Base-by-base conservation (phyloP, 2,329 filamentous ascomycete species). In the Aciculosporium take region DNA sequence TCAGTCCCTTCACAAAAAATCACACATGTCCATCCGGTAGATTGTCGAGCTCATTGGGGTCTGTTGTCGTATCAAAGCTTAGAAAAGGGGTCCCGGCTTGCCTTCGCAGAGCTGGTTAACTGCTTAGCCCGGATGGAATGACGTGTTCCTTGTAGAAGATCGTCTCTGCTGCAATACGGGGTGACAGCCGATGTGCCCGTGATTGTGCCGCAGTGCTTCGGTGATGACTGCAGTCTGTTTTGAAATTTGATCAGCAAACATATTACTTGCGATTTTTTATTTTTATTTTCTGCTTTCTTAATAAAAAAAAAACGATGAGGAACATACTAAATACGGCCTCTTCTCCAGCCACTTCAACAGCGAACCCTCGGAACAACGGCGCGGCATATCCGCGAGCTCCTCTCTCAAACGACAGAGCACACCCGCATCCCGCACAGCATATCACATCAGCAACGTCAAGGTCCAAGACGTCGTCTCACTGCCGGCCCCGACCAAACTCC, bases 161-260 rank as follows among this genome's bases (percentile, higher is more conserved):
- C 3, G 44, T 47, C 27, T 55, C 51, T 12, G 53, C 52, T 6
- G 42, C 54, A 46, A 46, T 53, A 44, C 45, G 60, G 40, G 27
- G 52, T 45, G 46, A 53, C 46, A 47, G 47, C 17, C 53, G 35
- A 48, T 45, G 2, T 62, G 53, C 1, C 59, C 64, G 18, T 60
- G 64, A 15, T 60, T 59, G 2, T 68, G 43, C 5, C 67, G 59
- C n/a, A 67, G 44, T 0, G 54, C 49, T 45, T 66, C 63, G 25
- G 48, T 49, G 7, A 65, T 50, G 21, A 59, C 52, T 2, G 58
- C 62, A 1, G 55, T 55, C 32, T 23, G 7, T n/a, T 23, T 23
- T 2, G 9, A 20, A n/a, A n/a, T n/a, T n/a, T n/a, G n/a, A n/a
- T n/a, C n/a, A n/a, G n/a, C n/a, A n/a, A n/a, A n/a, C n/a, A n/a